These are phyloP conservation scores for Phytophthora hibernalis DNA, from an alignment of 352 stramenopile species.

Conservation along the genomic window DNA sequence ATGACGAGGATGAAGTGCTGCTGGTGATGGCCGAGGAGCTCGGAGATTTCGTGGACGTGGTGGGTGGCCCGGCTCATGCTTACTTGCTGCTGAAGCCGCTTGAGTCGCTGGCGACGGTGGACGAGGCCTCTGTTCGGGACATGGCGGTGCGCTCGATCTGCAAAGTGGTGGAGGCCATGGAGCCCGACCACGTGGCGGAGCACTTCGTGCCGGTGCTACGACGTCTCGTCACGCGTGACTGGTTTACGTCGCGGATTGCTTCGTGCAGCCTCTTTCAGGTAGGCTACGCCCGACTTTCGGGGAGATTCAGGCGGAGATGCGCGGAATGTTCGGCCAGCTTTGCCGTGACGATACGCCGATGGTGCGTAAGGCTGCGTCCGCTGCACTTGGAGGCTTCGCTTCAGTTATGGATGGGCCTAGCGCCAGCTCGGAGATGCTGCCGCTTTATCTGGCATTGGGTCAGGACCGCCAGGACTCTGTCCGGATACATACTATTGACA, in stretches of 20 bases:
- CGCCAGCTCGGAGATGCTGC: slow-evolving; percentile 79
- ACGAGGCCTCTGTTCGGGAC: slow-evolving; percentile 96
- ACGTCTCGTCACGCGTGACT: slow-evolving; percentile 96
- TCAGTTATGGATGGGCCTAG: slow-evolving; percentile 68
- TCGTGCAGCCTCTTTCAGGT: slow-evolving; percentile 87
- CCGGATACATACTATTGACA: slow-evolving; percentile 97
- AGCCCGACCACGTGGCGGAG: slow-evolving; percentile 81
- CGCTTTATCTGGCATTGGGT: slow-evolving; percentile 83
- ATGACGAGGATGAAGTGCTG: slow-evolving; percentile 98
- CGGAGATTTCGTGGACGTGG: slow-evolving; percentile 88
- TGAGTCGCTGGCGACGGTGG: slow-evolving; percentile 93
- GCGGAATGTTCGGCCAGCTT: slow-evolving; percentile 93
- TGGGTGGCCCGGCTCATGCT: slow-evolving; percentile 91
- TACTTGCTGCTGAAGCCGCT: slow-evolving; percentile 94
- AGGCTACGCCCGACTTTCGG: slow-evolving; percentile 60
- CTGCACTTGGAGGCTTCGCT: slow-evolving; percentile 91
- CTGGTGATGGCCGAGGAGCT: slow-evolving; percentile 95
- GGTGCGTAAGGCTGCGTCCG: slow-evolving; percentile 93
- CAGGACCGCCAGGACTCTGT: slow-evolving; percentile 97
- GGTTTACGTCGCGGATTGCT: slow-evolving; percentile 90
- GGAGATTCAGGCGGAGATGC: slow-evolving; percentile 83
- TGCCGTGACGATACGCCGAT: slow-evolving; percentile 98
- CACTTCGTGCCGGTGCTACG: slow-evolving; percentile 95
- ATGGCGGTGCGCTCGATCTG: slow-evolving; percentile 93
- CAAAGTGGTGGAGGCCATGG: slow-evolving; percentile 89